phyloP scores from a whole-genome alignment of 2,329 filamentous ascomycete genomes.

The Talaromyces islandicus region DNA sequence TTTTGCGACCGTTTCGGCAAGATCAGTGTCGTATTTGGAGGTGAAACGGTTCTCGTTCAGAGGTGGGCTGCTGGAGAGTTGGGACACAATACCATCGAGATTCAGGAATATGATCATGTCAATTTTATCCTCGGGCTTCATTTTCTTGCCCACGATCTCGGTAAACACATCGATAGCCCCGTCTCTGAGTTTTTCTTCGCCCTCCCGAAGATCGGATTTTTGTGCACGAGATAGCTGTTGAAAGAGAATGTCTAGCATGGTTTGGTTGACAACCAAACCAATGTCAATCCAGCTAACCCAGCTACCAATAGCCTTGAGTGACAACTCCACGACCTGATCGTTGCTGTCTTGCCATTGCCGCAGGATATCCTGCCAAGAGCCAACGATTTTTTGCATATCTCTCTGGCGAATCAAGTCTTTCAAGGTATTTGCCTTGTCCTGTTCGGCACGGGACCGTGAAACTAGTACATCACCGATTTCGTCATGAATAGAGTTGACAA shows the following conservation, averaged over 20 bases:
- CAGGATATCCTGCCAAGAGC: conserved; percentile 88
- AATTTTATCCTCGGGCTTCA: conserved; percentile 84
- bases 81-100: conserved; percentile 74
- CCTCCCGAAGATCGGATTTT: conserved; percentile 56
- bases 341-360: conserved; percentile 66
- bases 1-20: conserved; percentile 91
- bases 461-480: conserved; percentile 94
- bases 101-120: conserved; percentile 90
- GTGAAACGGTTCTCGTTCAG: conserved; percentile 74
- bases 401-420: conserved; percentile 85
- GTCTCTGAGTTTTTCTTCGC: conserved; percentile 77
- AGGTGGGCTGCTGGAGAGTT: conserved; percentile 77
- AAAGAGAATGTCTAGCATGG: conserved; percentile 78
- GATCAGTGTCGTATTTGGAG: conserved; percentile 85
- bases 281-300: conserved; percentile 99
- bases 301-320: conserved; percentile 83
- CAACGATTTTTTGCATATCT: conserved; percentile 81
- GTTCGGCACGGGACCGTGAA: conserved; percentile 68
- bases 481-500: conserved; percentile 86
- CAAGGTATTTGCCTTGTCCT: conserved; percentile 78
- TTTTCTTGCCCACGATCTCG: conserved; percentile 96
- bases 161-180: conserved; percentile 91
- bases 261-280: conserved; percentile 80
- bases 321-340: conserved; percentile 74
- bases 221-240: conserved; percentile 75